Evolutionary conservation across 805 yeast species (phyloP), one percentile per base, ranked within the genome.

Genomic region (Candida verbasci): DNA sequence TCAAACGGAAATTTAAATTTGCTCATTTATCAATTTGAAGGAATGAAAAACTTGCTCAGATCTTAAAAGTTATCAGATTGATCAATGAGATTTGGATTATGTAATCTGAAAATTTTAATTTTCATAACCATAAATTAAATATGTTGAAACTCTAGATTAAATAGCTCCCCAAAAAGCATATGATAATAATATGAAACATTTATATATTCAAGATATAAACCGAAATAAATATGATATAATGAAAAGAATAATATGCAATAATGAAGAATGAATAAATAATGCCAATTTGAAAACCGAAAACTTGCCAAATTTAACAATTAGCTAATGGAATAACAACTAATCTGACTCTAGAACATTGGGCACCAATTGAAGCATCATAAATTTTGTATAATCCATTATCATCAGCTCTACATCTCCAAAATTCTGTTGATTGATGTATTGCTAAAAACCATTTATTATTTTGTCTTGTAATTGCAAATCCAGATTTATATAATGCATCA

Each of bases 371-470:
- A 10, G 37, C 30, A 28, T 38, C 40, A 33, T 38, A 38, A 7
- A 38, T 14, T 17, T 38, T 38, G 27, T 33, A 38, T 12, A 27
- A 15, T 3, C 37, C 37, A 20, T 24, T 29, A 14, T 29, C 30
- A 24, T 34, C 17, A n/a, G 29, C 40, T 22, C 25, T 17, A 29
- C 40, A 38, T n/a, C 31, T 31, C 40, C 40, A 38, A 28, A 38
- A 38, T 8, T 17, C 30, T 16, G 29, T 32, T 17, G 18, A 22
- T 10, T 24, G n/a, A 29, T 34, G 29, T n/a, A 38, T 30, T 14
- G 40, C 40, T 21, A 38, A 32, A 20, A 27, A 29, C 30, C 29
- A 38, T 15, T 22, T 9, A 14, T 22, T 11, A 26, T 38, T 23
- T 20, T 25, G 3, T 17, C 15, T 15, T n/a, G 17, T 9, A 24